Base-by-base conservation (phyloP, 257 asterid species). In the Linaria vulgaris region DNA sequence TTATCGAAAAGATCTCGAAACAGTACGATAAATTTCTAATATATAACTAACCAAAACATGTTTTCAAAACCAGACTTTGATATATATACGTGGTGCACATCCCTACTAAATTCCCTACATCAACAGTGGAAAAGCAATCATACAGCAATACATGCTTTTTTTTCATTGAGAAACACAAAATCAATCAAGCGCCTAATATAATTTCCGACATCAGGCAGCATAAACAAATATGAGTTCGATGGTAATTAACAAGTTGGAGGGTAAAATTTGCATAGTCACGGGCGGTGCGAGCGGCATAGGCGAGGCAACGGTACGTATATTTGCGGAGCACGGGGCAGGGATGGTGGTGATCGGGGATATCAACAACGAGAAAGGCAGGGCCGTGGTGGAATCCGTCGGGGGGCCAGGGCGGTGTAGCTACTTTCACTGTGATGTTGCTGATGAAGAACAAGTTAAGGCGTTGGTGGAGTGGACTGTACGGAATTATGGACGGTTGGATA, bases 241-340 rank as follows among this genome's bases (percentile, higher is more conserved):
- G n/a, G n/a, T n/a, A n/a, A n/a, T n/a, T n/a, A n/a, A 34, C 1
- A 79, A 66, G 76, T 63, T 83, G 6, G 38, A 74, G 2, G 77
- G 72, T 17, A 80, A 83, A 70, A 80, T 83, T 0, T 80, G 80
- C 11, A 74, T 78, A 2, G 69, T 83, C 22, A 83, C 90, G 7
- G 83, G 83, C 11, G 83, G 80, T 19, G 82, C 80, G 23, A 79
- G 78, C 37, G 82, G 85, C 55, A 71, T 79, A 1, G 85, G 85
- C 23, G 82, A 70, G 65, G 85, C 62, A 6, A 67, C 82, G 1
- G 78, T 78, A 30, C 74, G 67, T 4, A 70, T 58, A 50, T 78
- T 83, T 11, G 85, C 77, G 59, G 55, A 61, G 4, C 69, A 72
- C 58, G 88, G 86, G 10, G 80, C 82, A 1, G 76, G 74, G 0